phyloP scores from a whole-genome alignment of 768 basidiomycete genomes.

The Lactarius sp. region DNA sequence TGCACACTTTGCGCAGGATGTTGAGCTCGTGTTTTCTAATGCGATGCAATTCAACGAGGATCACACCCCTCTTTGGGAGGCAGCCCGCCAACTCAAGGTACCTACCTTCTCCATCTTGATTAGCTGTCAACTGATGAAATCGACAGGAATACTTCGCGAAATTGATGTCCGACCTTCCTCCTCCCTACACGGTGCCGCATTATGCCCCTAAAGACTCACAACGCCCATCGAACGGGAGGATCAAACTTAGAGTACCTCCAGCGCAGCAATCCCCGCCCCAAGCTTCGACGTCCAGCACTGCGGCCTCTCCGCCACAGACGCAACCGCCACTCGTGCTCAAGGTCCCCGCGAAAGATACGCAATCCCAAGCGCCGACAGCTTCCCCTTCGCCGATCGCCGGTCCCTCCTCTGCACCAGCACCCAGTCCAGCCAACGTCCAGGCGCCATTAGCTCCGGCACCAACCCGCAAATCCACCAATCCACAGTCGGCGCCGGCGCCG shows the following conservation, averaged over 20 bases:
- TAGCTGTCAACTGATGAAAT: slow-evolving; percentile 14
- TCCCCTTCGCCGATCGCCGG: slow-evolving; percentile 26
- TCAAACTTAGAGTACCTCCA: slow-evolving; percentile 65
- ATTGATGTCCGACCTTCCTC: slow-evolving; percentile 73
- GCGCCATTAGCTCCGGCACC: slow-evolving; percentile 25
- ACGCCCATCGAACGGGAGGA: slow-evolving; percentile 42
- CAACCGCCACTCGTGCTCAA: slow-evolving; percentile 28
- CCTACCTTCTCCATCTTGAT: slow-evolving; percentile 26
- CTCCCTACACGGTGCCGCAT: slow-evolving; percentile 57
- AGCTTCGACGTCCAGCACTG: slow-evolving; percentile 25
- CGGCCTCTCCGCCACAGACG: slow-evolving; percentile 28
- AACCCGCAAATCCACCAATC: slow-evolving; percentile 9
- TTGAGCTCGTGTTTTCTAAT: slow-evolving; percentile 87
- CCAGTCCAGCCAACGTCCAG: slow-evolving; percentile 14
- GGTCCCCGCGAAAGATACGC: slow-evolving; percentile 13
- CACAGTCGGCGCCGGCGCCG: slow-evolving; percentile 5
- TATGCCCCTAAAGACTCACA: slow-evolving; percentile 47
- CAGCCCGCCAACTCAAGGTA: slow-evolving; percentile 64
- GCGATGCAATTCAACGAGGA: slow-evolving; percentile 87
- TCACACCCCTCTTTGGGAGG: slow-evolving; percentile 77
- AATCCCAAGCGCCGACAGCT: slow-evolving; percentile 19
- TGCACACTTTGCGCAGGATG: slow-evolving; percentile 75
- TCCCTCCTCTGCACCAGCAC: slow-evolving; percentile 21
- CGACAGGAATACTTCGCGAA: slow-evolving; percentile 65
- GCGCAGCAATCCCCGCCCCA: slow-evolving; percentile 34